Base-by-base conservation (phyloP, 768 basidiomycete genomes). In the Mycena metata region DNA sequence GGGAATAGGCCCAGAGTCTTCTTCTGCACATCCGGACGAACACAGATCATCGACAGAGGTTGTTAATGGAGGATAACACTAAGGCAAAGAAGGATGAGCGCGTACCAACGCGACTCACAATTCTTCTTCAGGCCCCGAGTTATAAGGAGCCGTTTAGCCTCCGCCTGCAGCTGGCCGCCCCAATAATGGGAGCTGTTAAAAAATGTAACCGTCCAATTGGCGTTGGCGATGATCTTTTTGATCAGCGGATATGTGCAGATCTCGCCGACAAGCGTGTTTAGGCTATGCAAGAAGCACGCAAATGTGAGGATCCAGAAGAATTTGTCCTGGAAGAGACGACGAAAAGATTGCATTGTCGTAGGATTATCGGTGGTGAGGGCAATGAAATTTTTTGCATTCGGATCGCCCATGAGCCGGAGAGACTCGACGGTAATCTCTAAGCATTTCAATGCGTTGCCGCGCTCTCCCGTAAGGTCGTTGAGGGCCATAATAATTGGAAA, bases 341-440 rank as follows among this genome's bases (percentile, higher is more conserved):
- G 49, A 33, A 77, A 78, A 5, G 75, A 42, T 47, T 74, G 73
- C 80, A 81, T 81, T 0, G 73, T 70, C 1, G 75, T 77, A 12
- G 79, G 79, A 68, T 80, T 80, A 57, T 81, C 77, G 0, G 77
- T 81, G 9, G 72, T 75, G 0, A 71, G 15, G 1, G 76, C 75
- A 64, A 79, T 72, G 41, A 80, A 43, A 36, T 69, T 73, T 7
- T 42, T 33, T 1, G 52, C 68, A 62, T 76, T 67, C 1, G 60
- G 56, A 13, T 72, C 21, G 6, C 61, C 74, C 73, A 75, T 78
- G 12, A 43, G 67, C 19, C 64, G 7, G n/a, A 77, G 49, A 6
- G 72, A 75, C 8, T 72, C 63, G 16, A 69, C 19, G 0, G 72
- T 49, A 1, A 71, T 54, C 1, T 74, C 73, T 41, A 77, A 35